Conservation (phyloP, 1,139 yeast genomes). For the Blastobotrys elegans region DNA sequence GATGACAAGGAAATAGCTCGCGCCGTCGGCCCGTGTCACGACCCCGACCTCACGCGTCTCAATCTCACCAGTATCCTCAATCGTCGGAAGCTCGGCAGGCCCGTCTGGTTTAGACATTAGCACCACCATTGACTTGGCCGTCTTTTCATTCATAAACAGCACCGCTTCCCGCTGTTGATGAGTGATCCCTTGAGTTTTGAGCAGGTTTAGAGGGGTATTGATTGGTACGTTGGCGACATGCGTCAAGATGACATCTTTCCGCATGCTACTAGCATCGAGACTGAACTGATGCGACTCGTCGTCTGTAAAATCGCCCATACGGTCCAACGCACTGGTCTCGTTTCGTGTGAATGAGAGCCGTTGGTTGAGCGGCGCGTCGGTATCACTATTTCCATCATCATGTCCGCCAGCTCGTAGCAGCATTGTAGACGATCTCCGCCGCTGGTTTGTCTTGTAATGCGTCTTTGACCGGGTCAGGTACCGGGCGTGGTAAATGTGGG, state of each 20-base stretch:
- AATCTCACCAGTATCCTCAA: conserved; percentile 5
- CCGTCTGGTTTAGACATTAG: conserved; percentile 23
- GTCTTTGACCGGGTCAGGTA: conserved; percentile 19
- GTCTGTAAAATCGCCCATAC: conserved; percentile 20
- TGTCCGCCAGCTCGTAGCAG: conserved; percentile 9
- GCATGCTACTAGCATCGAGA: conserved; percentile 30
- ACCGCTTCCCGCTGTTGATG: conserved; percentile 44
- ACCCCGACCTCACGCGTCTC: conserved; percentile 1
- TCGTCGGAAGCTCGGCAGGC: conserved; percentile 18
- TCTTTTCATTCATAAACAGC: conserved; percentile 37
- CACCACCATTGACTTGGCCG: conserved; percentile 22
- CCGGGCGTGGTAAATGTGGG: conserved; percentile 27
- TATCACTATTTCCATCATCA: conserved; percentile 13
- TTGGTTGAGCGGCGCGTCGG: conserved; percentile 20
- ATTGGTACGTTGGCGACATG: conserved; percentile 33
- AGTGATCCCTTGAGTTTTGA: conserved; percentile 22
- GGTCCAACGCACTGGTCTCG: conserved; percentile 22
- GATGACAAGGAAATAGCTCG: background rate
- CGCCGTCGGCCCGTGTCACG: conserved; percentile 3
- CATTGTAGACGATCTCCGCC: conserved; percentile 21
- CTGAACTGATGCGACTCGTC: conserved; percentile 14
- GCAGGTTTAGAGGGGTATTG: conserved; percentile 8
- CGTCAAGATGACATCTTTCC: conserved; percentile 66
- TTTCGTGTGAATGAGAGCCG: conserved; percentile 21
- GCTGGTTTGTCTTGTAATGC: conserved; percentile 15